A percentile compares a stretch with the other conserved stretches of the same genome.
Conservation (phyloP, 116 monocot species). For the Phalaenopsis hybrid region DNA sequence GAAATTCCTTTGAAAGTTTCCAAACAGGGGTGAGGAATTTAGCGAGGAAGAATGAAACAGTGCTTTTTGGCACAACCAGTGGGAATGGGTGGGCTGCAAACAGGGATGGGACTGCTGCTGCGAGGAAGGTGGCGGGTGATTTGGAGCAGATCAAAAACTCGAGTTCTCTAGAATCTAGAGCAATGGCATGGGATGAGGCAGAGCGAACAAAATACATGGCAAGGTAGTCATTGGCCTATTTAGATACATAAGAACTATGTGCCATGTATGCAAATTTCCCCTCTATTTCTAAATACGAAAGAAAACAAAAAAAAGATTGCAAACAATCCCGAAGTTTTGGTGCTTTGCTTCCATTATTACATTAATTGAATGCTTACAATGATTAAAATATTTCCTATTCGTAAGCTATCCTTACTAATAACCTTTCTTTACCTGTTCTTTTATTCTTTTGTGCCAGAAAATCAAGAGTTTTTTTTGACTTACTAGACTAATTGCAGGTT, state of each 20-base stretch:
- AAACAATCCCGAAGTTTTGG: background rate
- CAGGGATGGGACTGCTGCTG: constrained; percentile 17
- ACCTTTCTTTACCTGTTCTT: background rate
- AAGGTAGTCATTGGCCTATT: constrained; percentile 34
- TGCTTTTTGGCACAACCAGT: constrained; percentile 7
- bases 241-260: too few relatives aligned
- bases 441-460: background rate
- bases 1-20: constrained; percentile 18
- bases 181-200: constrained; percentile 89
- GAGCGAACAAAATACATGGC: constrained; percentile 91
- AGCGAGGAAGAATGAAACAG: constrained; percentile 24
- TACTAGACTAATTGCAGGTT: constrained; percentile 33
- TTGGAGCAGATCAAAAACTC: constrained; percentile 8
- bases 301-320: background rate
- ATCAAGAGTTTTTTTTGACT: background rate
- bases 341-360: background rate
- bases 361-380: background rate
- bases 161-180: constrained; percentile 55
- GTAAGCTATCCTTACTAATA: background rate
- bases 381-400: background rate
- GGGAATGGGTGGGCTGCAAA: constrained; percentile 9
- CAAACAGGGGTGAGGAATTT: constrained; percentile 24
- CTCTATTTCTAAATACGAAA: background rate
- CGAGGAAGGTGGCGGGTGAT: constrained; percentile 10
- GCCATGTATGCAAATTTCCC: too few relatives aligned